Evolutionary conservation across 164 flowering plant species (phyloP), one percentile per base, ranked within the genome.

Genomic region (Kingdonia uniflora): DNA sequence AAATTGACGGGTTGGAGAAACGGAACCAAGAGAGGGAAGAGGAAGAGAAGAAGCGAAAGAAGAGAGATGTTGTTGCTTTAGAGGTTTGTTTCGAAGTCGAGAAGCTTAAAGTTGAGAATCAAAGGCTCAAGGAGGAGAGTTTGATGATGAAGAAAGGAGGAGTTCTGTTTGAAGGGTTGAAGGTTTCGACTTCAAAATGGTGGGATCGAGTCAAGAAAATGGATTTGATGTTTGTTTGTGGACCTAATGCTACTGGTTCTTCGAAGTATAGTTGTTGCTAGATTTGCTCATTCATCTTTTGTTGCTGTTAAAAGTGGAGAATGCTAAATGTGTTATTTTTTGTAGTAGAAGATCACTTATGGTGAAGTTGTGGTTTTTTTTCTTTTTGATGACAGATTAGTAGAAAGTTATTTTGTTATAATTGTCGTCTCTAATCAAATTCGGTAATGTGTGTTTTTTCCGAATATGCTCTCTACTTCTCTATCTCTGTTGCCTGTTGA

Each of bases 1-100:
- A 85, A 60, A 71, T 85, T 6, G 53, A 65, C 21, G 75, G 72
- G 26, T 52, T 85, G 65, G 95, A 85, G 81, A 75, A 70, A 74
- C 60, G 72, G 65, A 85, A 81, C 66, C 64, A 59, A 58, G 82
- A 79, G 53, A 69, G 66, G 19, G 62, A 58, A 19, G 62, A 71
- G 43, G 67, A 68, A 57, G 60, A 56, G 42, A 57, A 21, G 39
- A 56, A 37, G 42, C 63, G 49, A 17, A 49, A 55, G 52, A 56
- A 37, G 48, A 67, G 49, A 21, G 38, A 40, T 6, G 53, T 25
- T 12, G 59, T 60, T 37, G 60, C 48, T 25, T 56, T 72, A 57
- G 74, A 62, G 43, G 63, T 49, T 44, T 76, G 76, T 51, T 56
- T 74, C 39, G 63, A 64, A 17, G 71, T 57, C 2, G 64, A 70